Percentiles rank a stretch among this genome's conserved stretches.
Evolutionary conservation across 2,329 filamentous ascomycete species (phyloP).

Genomic region (Paraphoma sp.): DNA sequence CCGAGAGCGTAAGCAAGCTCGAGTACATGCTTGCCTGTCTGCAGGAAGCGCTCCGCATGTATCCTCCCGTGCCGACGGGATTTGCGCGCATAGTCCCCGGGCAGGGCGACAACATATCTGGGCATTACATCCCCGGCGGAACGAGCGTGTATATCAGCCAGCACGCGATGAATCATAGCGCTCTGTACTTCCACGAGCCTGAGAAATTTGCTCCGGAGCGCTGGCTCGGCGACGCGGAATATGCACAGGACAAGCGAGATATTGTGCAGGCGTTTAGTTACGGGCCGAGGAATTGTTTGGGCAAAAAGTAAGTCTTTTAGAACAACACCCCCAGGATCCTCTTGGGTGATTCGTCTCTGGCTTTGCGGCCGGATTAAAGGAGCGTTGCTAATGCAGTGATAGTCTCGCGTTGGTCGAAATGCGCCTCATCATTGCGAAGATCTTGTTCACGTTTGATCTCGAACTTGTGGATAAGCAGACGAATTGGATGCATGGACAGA

Average conservation of each 20-base stretch:
- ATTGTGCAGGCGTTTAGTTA: conserved; percentile 36
- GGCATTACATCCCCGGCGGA: conserved; percentile 34
- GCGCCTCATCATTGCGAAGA: conserved; percentile 34
- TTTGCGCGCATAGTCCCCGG: conserved; percentile 35
- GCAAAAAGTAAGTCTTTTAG: conserved; percentile 39
- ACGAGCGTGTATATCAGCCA: conserved; percentile 36
- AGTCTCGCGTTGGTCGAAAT: conserved; percentile 36
- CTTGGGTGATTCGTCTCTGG: background rate
- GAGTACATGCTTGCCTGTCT: conserved; percentile 38
- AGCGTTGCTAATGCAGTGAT: conserved; percentile 3
- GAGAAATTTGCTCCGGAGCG: conserved; percentile 39
- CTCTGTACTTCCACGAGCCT: conserved; percentile 33
- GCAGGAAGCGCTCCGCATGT: conserved; percentile 33
- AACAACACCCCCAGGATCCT: background rate
- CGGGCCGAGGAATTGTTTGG: conserved; percentile 36
- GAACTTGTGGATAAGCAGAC: conserved; percentile 23
- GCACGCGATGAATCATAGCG: conserved; percentile 39
- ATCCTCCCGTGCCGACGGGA: conserved; percentile 38
- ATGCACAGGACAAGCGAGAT: conserved; percentile 40
- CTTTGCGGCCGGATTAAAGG: background rate
- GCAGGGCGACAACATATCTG: conserved; percentile 31
- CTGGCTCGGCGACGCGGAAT: conserved; percentile 48
- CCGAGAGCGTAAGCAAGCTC: conserved; percentile 31
- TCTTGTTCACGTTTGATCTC: conserved; percentile 33
- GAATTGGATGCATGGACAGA: conserved; percentile 49